Base-by-base conservation (phyloP, 495 filamentous ascomycete species). In the Neurospora sp. region DNA sequence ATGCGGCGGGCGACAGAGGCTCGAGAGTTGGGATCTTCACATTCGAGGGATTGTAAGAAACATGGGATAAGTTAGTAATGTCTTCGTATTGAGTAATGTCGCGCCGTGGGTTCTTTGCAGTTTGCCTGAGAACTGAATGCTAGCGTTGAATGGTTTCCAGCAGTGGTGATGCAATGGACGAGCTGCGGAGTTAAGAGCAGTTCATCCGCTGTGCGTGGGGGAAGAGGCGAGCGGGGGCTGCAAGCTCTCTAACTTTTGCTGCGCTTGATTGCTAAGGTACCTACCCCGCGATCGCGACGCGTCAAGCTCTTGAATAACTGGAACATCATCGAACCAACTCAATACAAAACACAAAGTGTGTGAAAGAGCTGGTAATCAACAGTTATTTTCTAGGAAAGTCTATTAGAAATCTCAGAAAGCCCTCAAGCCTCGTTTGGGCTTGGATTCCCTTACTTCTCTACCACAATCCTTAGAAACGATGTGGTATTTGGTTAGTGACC, bases 11-110 rank as follows among this genome's bases (percentile, higher is more conserved):
- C 54, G 49, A 73, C 70, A 76, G 70, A 41, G 9, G 20, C 39
- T 70, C 38, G 27, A 7, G 69, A 12, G 38, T 11, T 16, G 39
- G 23, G 9, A 16, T 44, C 39, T 66, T 78, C 69, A 79, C 77
- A 79, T 80, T 72, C 74, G 79, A 39, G 0, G 23, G 1, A 4
- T 60, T 31, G 12, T 62, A 16, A 16, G 0, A 35, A 31, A 31
- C 12, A 62, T 62, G 20, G 49, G 49, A 62, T 0, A 62, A 8
- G 12, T 27, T 3, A 31, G 35, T 35, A 35, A 23, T 62, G 12
- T 35, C 12, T 27, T 16, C 12, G 9, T 62, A 16, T 62, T 3
- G 1, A 4, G 11, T 27, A 1, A 8, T 16, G 49, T 60, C 49
- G 11, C 23, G 27, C 2, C 54, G 27, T 62, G 2, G 23, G 6